These are phyloP conservation scores for Ricinus communis DNA, from an alignment of 345 rosid genomes.

Conservation along the genomic window DNA sequence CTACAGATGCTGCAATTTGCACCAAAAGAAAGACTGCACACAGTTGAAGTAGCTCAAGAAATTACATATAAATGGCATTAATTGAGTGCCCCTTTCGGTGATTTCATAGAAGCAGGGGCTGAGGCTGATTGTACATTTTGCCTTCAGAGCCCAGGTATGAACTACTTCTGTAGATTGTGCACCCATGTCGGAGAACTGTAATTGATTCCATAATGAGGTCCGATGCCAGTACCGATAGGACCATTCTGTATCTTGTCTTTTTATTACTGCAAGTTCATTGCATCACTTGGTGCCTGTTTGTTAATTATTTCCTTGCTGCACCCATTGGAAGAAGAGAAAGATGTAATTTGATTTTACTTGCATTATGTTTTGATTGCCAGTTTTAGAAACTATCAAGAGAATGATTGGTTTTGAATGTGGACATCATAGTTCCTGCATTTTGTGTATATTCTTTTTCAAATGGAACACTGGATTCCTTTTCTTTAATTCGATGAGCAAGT, in stretches of 20 bases:
- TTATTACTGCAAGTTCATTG: not conserved
- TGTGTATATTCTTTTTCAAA: not conserved
- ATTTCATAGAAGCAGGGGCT: slow-evolving; percentile 21
- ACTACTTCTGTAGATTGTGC: slow-evolving; percentile 16
- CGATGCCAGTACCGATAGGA: not conserved
- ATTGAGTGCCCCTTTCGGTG: slow-evolving; percentile 19
- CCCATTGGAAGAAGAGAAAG: slow-evolving; percentile 1
- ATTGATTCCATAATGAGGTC: slow-evolving; percentile 22
- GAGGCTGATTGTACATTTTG: slow-evolving; percentile 35
- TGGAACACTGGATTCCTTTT: not conserved
- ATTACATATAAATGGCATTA: slow-evolving; percentile 20
- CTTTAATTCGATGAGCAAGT: not conserved
- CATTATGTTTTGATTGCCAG: not conserved
- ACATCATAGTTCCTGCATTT: not conserved
- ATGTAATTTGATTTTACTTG: not conserved
- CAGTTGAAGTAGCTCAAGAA: slow-evolving; percentile 18
- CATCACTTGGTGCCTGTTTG: slow-evolving; percentile 8
- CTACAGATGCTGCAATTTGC: slow-evolving; percentile 16
- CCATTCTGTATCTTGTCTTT: slow-evolving; percentile 1
- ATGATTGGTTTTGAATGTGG: slow-evolving; percentile 10
- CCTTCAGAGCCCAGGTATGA: slow-evolving; percentile 36
- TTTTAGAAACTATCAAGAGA: slow-evolving; percentile 9
- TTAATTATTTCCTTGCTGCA: not conserved
- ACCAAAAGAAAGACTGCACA: not conserved
- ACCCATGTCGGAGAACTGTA: slow-evolving; percentile 24